Percentiles rank a stretch among this genome's conserved stretches.
These are phyloP conservation scores for Mortierella sp. DNA, from an alignment of 371 early-diverging fungal genomes.

Conservation along the genomic window DNA sequence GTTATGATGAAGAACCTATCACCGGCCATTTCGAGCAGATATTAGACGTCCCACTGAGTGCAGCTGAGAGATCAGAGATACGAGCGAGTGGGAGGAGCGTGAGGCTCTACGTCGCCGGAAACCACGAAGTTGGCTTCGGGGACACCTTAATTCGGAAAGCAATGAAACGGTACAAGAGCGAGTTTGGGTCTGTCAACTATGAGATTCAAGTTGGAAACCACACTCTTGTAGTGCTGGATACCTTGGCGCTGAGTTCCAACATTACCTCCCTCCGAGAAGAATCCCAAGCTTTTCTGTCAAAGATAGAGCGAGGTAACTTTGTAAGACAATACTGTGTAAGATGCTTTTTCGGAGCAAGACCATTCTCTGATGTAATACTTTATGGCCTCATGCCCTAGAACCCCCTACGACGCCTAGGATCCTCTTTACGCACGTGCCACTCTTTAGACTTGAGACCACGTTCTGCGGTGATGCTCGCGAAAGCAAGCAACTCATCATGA, in stretches of 20 bases:
- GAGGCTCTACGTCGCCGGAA: constrained; percentile 75
- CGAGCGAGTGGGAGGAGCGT: constrained; percentile 26
- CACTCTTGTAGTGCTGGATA: constrained; percentile 80
- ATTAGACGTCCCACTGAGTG: constrained; percentile 6
- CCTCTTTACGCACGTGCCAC: constrained; percentile 85
- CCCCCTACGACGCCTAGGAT: constrained; percentile 57
- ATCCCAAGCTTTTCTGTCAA: constrained; percentile 59
- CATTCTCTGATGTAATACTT: neutral
- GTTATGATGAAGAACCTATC: neutral
- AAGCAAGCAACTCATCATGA: constrained; percentile 51
- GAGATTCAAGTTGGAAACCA: constrained; percentile 67
- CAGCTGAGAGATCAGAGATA: constrained; percentile 9
- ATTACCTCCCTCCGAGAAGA: constrained; percentile 57
- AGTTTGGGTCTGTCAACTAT: constrained; percentile 80
- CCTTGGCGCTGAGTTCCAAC: constrained; percentile 76
- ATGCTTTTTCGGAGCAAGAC: neutral
- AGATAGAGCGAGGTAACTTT: constrained; percentile 48
- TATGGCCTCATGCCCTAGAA: constrained; percentile 5
- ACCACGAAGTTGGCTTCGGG: constrained; percentile 95
- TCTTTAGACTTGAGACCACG: constrained; percentile 72
- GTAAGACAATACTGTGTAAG: neutral
- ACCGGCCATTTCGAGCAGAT: constrained; percentile 22
- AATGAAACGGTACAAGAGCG: constrained; percentile 63
- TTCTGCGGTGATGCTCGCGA: constrained; percentile 81
- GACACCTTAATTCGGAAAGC: constrained; percentile 66